A percentile compares a stretch with the other conserved stretches of the same genome.
These are phyloP conservation scores for Fusarium cicatricum DNA, from an alignment of 2,329 filamentous ascomycete species.

Conservation along the genomic window DNA sequence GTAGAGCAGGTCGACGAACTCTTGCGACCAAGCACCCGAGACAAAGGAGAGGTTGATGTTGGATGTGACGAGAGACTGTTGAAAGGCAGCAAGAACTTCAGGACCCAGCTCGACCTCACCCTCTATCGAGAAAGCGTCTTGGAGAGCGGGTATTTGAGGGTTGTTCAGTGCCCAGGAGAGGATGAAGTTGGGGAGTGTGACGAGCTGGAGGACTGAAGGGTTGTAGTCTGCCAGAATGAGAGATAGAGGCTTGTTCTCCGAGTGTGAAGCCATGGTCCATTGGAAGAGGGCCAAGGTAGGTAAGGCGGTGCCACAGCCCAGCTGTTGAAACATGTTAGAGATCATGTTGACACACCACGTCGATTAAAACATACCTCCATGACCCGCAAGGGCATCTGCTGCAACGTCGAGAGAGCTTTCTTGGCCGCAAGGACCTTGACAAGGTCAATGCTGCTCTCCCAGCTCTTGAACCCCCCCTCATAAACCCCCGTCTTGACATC, in stretches of 20 bases:
- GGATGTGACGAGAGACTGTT: conserved; percentile 56
- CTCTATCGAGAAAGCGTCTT: conserved; percentile 57
- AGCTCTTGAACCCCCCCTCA: conserved; percentile 89
- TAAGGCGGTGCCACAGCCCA: conserved; percentile 81
- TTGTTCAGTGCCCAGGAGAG: conserved; percentile 70
- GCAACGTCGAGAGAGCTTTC: conserved; percentile 46
- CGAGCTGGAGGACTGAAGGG: conserved; percentile 76
- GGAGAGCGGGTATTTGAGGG: conserved; percentile 48
- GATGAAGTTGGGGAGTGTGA: conserved; percentile 81
- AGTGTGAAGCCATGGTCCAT: conserved; percentile 52
- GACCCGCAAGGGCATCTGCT: conserved; percentile 51
- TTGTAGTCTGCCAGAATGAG: conserved; percentile 84
- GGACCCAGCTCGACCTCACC: conserved; percentile 72
- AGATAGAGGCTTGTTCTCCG: conserved; percentile 51
- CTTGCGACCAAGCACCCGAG: conserved; percentile 77
- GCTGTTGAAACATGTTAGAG: conserved; percentile 53
- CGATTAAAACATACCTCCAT: conserved; percentile 60
- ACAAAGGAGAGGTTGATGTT: conserved; percentile 70
- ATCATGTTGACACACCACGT: not conserved
- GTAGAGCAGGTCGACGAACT: conserved; percentile 69
- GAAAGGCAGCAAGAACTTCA: conserved; percentile 66
- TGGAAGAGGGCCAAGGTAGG: conserved; percentile 77
- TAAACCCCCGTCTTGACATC: conserved; percentile 85
- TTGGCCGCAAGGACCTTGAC: conserved; percentile 69
- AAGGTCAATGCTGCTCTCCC: conserved; percentile 85